phyloP scores from a whole-genome alignment of 2,329 filamentous ascomycete genomes.

The Fusarium acutatum region DNA sequence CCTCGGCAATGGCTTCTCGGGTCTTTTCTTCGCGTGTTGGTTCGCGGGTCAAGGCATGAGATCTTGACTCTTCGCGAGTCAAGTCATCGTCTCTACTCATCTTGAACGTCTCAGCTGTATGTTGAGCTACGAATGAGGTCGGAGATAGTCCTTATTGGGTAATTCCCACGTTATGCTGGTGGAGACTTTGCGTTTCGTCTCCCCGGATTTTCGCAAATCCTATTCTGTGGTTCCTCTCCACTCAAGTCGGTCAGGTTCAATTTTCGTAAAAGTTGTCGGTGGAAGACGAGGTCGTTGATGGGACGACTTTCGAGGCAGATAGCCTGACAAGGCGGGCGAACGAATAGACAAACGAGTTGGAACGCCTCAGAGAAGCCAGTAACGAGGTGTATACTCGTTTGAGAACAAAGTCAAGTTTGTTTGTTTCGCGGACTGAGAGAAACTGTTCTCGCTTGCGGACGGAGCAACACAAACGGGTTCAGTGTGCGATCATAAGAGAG shows the following conservation, averaged over 20 bases:
- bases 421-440: neutral
- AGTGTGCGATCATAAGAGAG: neutral
- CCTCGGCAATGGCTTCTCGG: slow-evolving; percentile 54
- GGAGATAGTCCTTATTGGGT: slow-evolving; percentile 15
- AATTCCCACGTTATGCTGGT: neutral
- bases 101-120: neutral
- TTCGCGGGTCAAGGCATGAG: slow-evolving; percentile 28
- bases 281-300: neutral
- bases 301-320: no score
- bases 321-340: neutral
- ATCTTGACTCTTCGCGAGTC: neutral
- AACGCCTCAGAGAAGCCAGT: neutral
- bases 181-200: neutral
- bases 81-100: slow-evolving; percentile 20
- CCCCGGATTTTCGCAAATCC: slow-evolving; percentile 16
- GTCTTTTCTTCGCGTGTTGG: slow-evolving; percentile 45
- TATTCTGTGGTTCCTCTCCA: slow-evolving; percentile 11
- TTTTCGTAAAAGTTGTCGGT: neutral
- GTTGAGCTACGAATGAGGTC: neutral
- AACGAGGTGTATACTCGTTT: neutral
- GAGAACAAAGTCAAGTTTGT: neutral
- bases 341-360: neutral
- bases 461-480: neutral
- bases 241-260: neutral
- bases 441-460: neutral